These are phyloP conservation scores for Ustilago vetiveriae DNA, from an alignment of 1,284 basidiomycete genomes.

Conservation along the genomic window DNA sequence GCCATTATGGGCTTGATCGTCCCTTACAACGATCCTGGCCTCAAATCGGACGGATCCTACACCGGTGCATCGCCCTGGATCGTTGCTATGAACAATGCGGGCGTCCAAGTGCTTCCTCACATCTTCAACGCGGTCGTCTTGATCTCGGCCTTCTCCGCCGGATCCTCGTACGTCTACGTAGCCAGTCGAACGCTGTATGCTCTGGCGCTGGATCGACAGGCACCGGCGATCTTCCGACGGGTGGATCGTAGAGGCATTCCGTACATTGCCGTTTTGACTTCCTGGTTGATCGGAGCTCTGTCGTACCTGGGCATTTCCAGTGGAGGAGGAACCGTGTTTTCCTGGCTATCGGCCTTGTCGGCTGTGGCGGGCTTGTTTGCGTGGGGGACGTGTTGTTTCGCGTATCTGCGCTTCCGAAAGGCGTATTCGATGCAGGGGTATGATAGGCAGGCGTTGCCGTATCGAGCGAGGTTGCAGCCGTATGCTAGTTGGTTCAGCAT, in stretches of 20 bases:
- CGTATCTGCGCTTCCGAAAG: constrained; percentile 79
- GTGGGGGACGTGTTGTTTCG: constrained; percentile 82
- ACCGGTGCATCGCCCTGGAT: constrained; percentile 65
- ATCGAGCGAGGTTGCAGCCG: constrained; percentile 69
- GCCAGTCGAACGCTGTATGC: constrained; percentile 80
- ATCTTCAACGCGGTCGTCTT: constrained; percentile 80
- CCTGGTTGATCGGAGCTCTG: constrained; percentile 75
- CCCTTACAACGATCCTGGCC: constrained; percentile 43
- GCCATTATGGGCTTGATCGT: constrained; percentile 61
- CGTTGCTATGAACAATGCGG: constrained; percentile 68
- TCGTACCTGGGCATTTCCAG: constrained; percentile 72
- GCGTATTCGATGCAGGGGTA: constrained; percentile 74
- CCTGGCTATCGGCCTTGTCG: constrained; percentile 72
- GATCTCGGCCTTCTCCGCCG: constrained; percentile 85
- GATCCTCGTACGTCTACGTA: constrained; percentile 82
- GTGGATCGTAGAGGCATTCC: constrained; percentile 80
- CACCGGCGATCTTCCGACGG: constrained; percentile 77
- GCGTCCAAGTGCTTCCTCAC: constrained; percentile 68
- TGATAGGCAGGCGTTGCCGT: constrained; percentile 70
- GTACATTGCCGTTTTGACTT: constrained; percentile 76
- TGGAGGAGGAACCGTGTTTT: constrained; percentile 73
- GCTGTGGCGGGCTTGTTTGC: constrained; percentile 77
- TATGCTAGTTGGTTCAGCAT: constrained; percentile 57
- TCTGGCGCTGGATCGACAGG: constrained; percentile 78
- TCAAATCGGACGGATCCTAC: constrained; percentile 33